Evolutionary conservation across 768 basidiomycete species (phyloP), one percentile per base, ranked within the genome.

Genomic region (Aureoboletus auriporus): DNA sequence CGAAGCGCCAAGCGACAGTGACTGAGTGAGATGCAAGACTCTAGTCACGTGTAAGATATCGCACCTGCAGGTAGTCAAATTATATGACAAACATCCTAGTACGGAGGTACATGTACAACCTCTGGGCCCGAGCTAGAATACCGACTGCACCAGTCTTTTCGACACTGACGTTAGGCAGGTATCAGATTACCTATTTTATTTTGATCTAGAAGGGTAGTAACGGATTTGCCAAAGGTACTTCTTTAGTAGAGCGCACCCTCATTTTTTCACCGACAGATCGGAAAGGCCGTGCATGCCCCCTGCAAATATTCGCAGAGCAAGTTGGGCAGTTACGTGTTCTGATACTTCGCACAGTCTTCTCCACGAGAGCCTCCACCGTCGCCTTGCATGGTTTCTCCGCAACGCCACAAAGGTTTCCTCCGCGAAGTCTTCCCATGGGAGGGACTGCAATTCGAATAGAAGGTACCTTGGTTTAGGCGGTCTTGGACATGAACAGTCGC

Each of bases 351-450:
- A 50, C 31, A 0, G 47, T 48, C 20, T 40, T 45, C 5, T 54
- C 52, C 4, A 23, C 47, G 13, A 2, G 8, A 5, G 30, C 5
- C 12, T 44, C 26, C 8, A 62, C 42, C 2, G 28, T 50, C 28
- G 14, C 50, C 4, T 41, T 45, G 26, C 53, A 66, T 2, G 65
- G 57, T 23, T 30, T 61, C 14, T 67, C 62, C 39, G 46, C 39
- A 65, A 29, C 4, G 29, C 47, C 11, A 13, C 6, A 33, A 33
- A 33, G 4, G 5, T 12, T 33, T 33, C 31, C 31, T 53, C 39
- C 48, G 53, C 52, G 16, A 55, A 63, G 1, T 43, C 33, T 0
- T 49, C 46, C 64, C 60, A 60, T 0, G 20, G 29, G 13, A 39
- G 35, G 6, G 36, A 20, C 4, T 14, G 5, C 3, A 1, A 0